Conservation (phyloP, 2,329 filamentous ascomycete genomes). For the Hymenoscyphus salicellus region DNA sequence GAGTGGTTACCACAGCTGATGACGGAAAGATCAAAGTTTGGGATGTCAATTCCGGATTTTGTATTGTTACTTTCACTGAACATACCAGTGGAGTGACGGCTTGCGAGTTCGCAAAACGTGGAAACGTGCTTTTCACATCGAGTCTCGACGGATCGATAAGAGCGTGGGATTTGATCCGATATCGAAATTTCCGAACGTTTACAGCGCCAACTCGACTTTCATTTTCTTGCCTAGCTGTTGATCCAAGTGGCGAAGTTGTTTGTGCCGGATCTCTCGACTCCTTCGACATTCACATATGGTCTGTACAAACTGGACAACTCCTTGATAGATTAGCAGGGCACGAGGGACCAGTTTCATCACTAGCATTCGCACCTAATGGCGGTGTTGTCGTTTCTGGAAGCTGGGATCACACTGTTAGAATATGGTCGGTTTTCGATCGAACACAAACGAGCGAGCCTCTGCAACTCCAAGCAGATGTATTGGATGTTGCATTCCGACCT, state of each 20-base stretch:
- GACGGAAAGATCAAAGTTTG: slow-evolving; percentile 99
- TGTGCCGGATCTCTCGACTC: slow-evolving; percentile 93
- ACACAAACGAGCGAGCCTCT: slow-evolving; percentile 94
- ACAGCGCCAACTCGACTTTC: slow-evolving; percentile 88
- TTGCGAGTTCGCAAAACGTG: slow-evolving; percentile 91
- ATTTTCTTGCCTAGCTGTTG: slow-evolving; percentile 93
- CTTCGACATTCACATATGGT: slow-evolving; percentile 98
- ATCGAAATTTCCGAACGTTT: slow-evolving; percentile 96
- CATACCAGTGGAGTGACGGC: slow-evolving; percentile 92
- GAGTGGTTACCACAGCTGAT: slow-evolving; percentile 89
- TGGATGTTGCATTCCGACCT: slow-evolving; percentile 81
- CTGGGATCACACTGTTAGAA: slow-evolving; percentile 92
- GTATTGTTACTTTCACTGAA: slow-evolving; percentile 96
- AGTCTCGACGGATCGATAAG: slow-evolving; percentile 91
- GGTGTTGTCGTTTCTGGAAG: slow-evolving; percentile 82
- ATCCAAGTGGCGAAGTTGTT: slow-evolving; percentile 93
- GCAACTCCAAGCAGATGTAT: slow-evolving; percentile 85
- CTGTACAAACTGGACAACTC: slow-evolving; percentile 92
- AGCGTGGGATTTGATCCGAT: slow-evolving; percentile 94
- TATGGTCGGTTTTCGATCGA: slow-evolving; percentile 93
- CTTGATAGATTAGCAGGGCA: slow-evolving; percentile 88
- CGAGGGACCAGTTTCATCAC: slow-evolving; percentile 84
- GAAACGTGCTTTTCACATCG: slow-evolving; percentile 92
- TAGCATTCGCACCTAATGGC: slow-evolving; percentile 87
- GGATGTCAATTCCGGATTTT: slow-evolving; percentile 96